Percentiles rank a stretch among this genome's conserved stretches.
Evolutionary conservation across 2,329 filamentous ascomycete species (phyloP).

Genomic region (Paramyrothecium sp.): DNA sequence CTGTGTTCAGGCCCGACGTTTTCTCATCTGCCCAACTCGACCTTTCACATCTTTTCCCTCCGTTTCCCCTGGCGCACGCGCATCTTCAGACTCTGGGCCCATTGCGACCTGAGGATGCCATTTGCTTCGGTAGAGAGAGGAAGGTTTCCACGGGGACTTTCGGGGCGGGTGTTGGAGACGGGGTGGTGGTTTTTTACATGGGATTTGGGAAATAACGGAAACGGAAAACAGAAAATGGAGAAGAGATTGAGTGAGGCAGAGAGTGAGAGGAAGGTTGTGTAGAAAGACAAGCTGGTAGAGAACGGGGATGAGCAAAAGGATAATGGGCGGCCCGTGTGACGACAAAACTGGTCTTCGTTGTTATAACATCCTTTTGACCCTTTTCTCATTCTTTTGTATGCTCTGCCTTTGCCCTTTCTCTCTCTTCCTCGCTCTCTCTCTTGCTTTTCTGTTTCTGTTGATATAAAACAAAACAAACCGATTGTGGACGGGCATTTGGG

Average conservation of each 20-base stretch:
- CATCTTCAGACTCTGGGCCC: not conserved
- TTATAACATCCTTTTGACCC: no score
- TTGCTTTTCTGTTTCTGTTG: not conserved
- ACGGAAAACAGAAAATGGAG: not conserved
- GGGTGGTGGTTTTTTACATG: conserved; percentile 6
- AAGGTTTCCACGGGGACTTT: conserved; percentile 1
- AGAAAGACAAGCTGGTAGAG: no score
- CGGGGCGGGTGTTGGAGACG: conserved; percentile 9
- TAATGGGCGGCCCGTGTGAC: no score
- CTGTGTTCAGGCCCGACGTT: no score
- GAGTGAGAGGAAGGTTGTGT: not conserved
- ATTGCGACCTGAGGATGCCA: conserved; percentile 21
- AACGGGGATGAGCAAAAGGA: no score
- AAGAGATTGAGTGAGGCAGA: not conserved
- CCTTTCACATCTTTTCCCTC: not conserved
- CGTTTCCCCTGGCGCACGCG: not conserved
- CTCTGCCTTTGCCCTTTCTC: not conserved
- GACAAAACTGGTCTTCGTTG: no score
- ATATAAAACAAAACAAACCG: not conserved
- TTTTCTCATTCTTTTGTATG: no score
- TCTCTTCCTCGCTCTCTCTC: not conserved
- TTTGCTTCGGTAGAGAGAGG: conserved; percentile 4
- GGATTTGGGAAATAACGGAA: not conserved
- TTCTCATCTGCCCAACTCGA: not conserved
- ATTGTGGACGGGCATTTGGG: conserved; percentile 14